Evolutionary conservation across 352 stramenopile genomes (phyloP).

Genomic region (Phytophthora crassamura): DNA sequence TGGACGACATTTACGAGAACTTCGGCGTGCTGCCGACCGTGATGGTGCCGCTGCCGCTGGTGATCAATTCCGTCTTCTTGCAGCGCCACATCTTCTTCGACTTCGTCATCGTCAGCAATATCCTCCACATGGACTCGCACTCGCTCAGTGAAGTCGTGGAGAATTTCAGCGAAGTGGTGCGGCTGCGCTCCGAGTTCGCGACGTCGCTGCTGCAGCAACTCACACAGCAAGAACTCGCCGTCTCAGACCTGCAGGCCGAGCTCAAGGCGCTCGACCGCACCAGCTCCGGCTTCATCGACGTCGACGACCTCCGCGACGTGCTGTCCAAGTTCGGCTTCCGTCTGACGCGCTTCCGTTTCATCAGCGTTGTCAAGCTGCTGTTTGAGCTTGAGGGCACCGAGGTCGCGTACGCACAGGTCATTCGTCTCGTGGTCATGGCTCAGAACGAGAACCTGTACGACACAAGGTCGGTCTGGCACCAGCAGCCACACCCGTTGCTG

Average conservation of each 20-base stretch:
- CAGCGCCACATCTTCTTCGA: constrained; percentile 66
- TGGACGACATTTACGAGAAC: constrained; percentile 43
- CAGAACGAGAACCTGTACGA: constrained; percentile 28
- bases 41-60: constrained; percentile 46
- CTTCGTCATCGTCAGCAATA: constrained; percentile 64
- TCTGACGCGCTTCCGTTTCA: constrained; percentile 67
- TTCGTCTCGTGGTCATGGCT: constrained; percentile 44
- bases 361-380: constrained; percentile 64
- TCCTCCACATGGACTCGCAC: constrained; percentile 53
- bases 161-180: constrained; percentile 65
- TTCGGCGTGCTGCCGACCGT: constrained; percentile 37
- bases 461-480: constrained; percentile 1
- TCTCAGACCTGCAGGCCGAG: constrained; percentile 44
- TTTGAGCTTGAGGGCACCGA: constrained; percentile 46
- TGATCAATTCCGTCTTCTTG: constrained; percentile 58
- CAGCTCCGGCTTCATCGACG: constrained; percentile 38
- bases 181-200: constrained; percentile 57
- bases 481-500: constrained; percentile 27
- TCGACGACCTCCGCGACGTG: constrained; percentile 52
- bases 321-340: constrained; percentile 50
- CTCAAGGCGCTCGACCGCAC: constrained; percentile 38
- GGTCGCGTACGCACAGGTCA: constrained; percentile 53
- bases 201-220: constrained; percentile 37
- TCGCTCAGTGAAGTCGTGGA: constrained; percentile 63
- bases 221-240: constrained; percentile 13